phyloP scores from a whole-genome alignment of 1,284 basidiomycete species.

The Sanghuangporus sanghuang region DNA sequence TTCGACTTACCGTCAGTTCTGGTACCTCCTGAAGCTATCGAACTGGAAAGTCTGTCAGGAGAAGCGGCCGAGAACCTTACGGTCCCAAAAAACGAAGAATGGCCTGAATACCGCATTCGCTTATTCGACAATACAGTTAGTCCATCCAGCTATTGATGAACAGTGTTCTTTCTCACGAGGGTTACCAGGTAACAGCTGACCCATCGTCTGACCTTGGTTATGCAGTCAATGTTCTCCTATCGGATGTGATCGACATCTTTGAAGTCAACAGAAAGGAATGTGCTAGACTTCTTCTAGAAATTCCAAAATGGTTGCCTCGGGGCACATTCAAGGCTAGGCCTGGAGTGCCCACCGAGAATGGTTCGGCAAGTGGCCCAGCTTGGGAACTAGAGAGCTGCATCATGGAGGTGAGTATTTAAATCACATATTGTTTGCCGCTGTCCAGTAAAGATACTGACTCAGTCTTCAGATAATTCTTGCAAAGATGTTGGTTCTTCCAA shows the following conservation, averaged over 20 bases:
- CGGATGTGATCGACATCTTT: slow-evolving; percentile 88
- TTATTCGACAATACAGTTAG: slow-evolving; percentile 80
- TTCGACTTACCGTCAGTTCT: slow-evolving; percentile 75
- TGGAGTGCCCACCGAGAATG: slow-evolving; percentile 43
- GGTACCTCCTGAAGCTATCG: slow-evolving; percentile 84
- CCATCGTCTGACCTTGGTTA: slow-evolving; percentile 74
- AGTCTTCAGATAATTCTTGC: slow-evolving; percentile 63
- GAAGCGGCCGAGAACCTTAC: slow-evolving; percentile 55
- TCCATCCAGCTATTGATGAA: slow-evolving; percentile 15
- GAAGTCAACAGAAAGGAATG: slow-evolving; percentile 97
- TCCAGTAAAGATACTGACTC: background rate
- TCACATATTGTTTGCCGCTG: background rate
- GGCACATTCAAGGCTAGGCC: slow-evolving; percentile 82
- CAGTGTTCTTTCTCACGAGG: background rate
- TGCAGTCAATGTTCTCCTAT: slow-evolving; percentile 68
- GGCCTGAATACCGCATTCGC: slow-evolving; percentile 65
- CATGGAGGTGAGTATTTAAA: slow-evolving; percentile 54
- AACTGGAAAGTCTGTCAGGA: slow-evolving; percentile 65
- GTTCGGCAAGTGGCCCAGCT: slow-evolving; percentile 52
- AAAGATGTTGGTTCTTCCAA: slow-evolving; percentile 73
- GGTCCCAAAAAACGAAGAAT: slow-evolving; percentile 67
- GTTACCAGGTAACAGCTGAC: slow-evolving; percentile 68
- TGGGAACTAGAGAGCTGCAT: slow-evolving; percentile 79
- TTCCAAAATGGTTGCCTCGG: slow-evolving; percentile 78
- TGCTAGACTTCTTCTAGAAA: slow-evolving; percentile 81